phyloP scores from a whole-genome alignment of 2,329 filamentous ascomycete genomes.

The Zymoseptoria tritici region DNA sequence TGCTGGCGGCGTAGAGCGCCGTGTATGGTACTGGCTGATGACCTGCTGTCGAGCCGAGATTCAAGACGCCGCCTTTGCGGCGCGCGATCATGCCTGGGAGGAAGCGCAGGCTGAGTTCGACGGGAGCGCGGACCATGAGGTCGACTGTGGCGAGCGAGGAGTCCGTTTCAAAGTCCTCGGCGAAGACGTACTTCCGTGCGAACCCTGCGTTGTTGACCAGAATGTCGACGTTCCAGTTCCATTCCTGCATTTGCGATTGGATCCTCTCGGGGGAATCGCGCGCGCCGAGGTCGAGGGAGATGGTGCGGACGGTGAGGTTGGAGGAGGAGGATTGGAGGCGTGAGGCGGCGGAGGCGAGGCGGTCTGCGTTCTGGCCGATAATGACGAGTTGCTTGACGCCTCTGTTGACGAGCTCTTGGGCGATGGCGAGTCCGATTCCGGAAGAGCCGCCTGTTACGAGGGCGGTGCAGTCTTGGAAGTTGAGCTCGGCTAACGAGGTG shows the following conservation, averaged over 20 bases:
- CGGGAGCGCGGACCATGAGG: constrained; percentile 1
- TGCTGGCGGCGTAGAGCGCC: not conserved
- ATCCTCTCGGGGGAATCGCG: not conserved
- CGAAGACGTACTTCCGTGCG: constrained; percentile 48
- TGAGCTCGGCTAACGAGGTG: not conserved
- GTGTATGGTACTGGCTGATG: not conserved
- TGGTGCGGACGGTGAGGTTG: not conserved
- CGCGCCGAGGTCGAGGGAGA: not conserved
- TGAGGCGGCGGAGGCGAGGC: not conserved
- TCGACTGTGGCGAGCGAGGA: not conserved
- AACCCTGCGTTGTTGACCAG: not conserved
- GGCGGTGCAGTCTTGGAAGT: not conserved
- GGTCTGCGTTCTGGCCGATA: not conserved
- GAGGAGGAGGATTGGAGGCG: not conserved
- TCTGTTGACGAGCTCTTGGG: not conserved
- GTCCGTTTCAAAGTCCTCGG: not conserved
- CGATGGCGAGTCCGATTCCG: not conserved
- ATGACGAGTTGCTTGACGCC: not conserved
- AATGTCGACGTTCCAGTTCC: not conserved
- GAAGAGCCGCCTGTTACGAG: not conserved
- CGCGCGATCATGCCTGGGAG: not conserved
- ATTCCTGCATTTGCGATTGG: not conserved
- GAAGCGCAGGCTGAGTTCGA: not conserved
- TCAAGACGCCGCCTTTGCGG: not conserved
- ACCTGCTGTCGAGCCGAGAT: not conserved